Conservation (phyloP, 352 stramenopile genomes). For the Pythium rishiriense region DNA sequence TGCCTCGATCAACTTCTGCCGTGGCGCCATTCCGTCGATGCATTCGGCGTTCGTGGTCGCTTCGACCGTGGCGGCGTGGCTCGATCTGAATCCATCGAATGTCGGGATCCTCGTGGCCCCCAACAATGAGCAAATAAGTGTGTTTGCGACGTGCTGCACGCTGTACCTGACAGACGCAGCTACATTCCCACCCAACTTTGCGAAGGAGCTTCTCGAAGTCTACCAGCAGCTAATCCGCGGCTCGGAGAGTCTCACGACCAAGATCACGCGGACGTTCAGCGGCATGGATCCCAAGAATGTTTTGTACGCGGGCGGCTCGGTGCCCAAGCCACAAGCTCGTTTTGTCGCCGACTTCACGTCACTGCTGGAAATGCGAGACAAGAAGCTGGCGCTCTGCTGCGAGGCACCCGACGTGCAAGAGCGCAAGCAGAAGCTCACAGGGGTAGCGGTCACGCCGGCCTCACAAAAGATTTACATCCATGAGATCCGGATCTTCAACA, state of each 20-base stretch:
- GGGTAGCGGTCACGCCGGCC: slow-evolving; percentile 70
- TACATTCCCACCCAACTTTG: slow-evolving; percentile 70
- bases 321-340: slow-evolving; percentile 73
- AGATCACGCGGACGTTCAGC: slow-evolving; percentile 79
- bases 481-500: slow-evolving; percentile 60
- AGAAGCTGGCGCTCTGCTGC: slow-evolving; percentile 48
- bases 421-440: slow-evolving; percentile 79
- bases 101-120: slow-evolving; percentile 79
- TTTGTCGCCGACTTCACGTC: slow-evolving; percentile 82
- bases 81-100: slow-evolving; percentile 74
- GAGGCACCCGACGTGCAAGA: slow-evolving; percentile 50
- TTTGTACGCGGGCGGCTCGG: slow-evolving; percentile 52
- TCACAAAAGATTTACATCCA: slow-evolving; percentile 76
- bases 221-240: slow-evolving; percentile 78
- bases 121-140: slow-evolving; percentile 87
- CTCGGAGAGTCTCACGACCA: slow-evolving; percentile 71
- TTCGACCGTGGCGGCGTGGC: slow-evolving; percentile 81
- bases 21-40: slow-evolving; percentile 75
- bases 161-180: slow-evolving; percentile 73
- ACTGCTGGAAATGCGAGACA: slow-evolving; percentile 74
- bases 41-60: slow-evolving; percentile 83
- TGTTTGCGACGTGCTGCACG: slow-evolving; percentile 86
- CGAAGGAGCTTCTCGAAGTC: slow-evolving; percentile 68
- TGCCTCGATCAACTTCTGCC: slow-evolving; percentile 77
- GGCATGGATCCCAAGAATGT: slow-evolving; percentile 68